Evolutionary conservation across 495 filamentous ascomycete genomes (phyloP).

Genomic region (Penicillium antarcticum): DNA sequence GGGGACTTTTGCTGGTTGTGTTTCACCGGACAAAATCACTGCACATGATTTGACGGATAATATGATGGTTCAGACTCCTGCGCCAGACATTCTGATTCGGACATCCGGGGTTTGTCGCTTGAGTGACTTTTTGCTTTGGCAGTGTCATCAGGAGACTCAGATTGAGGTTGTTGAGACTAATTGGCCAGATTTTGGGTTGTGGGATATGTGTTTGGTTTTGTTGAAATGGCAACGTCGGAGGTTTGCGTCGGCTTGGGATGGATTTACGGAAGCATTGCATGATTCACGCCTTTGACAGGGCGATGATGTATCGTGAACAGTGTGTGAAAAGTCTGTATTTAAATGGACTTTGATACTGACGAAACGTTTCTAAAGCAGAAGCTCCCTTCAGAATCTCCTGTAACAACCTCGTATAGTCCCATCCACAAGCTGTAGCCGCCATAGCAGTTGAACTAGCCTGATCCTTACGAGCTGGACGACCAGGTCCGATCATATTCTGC

Average conservation of each 20-base stretch:
- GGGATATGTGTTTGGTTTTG: neutral
- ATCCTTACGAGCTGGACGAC: constrained; percentile 28
- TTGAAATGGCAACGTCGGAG: neutral
- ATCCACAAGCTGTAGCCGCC: constrained; percentile 21
- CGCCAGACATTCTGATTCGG: too few relatives aligned
- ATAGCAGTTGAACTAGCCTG: constrained; percentile 29
- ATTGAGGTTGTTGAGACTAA: neutral
- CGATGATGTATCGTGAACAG: too few relatives aligned
- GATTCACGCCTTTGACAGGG: too few relatives aligned
- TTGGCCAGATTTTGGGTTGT: neutral
- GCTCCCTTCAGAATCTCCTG: constrained; percentile 18
- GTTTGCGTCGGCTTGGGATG: too few relatives aligned
- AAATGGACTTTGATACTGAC: constrained; percentile 19
- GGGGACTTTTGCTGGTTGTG: too few relatives aligned
- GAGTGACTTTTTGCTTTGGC: too few relatives aligned
- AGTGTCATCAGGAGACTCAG: too few relatives aligned
- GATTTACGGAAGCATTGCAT: too few relatives aligned
- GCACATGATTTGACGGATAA: too few relatives aligned
- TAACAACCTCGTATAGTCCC: constrained; percentile 23
- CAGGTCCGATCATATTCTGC: constrained; percentile 32
- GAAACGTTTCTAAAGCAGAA: constrained; percentile 12
- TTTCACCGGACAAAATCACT: too few relatives aligned
- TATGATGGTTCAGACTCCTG: too few relatives aligned
- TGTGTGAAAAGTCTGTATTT: neutral
- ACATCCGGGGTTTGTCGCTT: too few relatives aligned